These are phyloP conservation scores for Hymenoscyphus infarciens DNA, from an alignment of 2,329 filamentous ascomycete species.

Conservation along the genomic window DNA sequence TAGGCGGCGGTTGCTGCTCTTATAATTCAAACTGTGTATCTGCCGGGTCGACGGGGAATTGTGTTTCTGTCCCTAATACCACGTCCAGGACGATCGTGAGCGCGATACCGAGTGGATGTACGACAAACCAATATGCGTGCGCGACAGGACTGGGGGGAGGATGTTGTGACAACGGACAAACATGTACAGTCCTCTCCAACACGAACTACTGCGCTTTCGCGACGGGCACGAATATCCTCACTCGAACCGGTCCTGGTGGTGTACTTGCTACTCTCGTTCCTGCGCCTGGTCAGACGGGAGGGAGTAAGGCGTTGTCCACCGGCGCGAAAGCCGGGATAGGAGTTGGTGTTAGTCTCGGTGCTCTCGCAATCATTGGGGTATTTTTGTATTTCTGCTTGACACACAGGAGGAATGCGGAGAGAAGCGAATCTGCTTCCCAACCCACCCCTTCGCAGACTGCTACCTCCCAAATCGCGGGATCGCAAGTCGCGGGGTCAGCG, in stretches of 20 bases:
- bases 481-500: neutral
- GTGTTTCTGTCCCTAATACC: slow-evolving; percentile 32
- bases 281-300: no score
- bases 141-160: slow-evolving; percentile 41
- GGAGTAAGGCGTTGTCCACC: slow-evolving; percentile 38
- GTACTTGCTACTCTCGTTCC: slow-evolving; percentile 33
- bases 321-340: slow-evolving; percentile 57
- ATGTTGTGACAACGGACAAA: slow-evolving; percentile 46
- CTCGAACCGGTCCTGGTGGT: slow-evolving; percentile 35
- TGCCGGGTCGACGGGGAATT: slow-evolving; percentile 32
- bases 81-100: slow-evolving; percentile 33
- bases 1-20: slow-evolving; percentile 46
- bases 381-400: slow-evolving; percentile 48
- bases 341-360: slow-evolving; percentile 47
- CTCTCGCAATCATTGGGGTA: slow-evolving; percentile 41
- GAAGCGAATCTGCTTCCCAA: slow-evolving; percentile 14
- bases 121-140: slow-evolving; percentile 44
- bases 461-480: slow-evolving; percentile 19
- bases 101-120: slow-evolving; percentile 42
- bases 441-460: slow-evolving; percentile 14
- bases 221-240: slow-evolving; percentile 29
- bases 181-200: slow-evolving; percentile 41
- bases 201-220: slow-evolving; percentile 41
- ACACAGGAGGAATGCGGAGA: slow-evolving; percentile 33
- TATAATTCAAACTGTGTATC: slow-evolving; percentile 40